Evolutionary conservation across 176 grass and related monocot species (phyloP), one percentile per base, ranked within the genome.

Genomic region (Eleusine coracana): DNA sequence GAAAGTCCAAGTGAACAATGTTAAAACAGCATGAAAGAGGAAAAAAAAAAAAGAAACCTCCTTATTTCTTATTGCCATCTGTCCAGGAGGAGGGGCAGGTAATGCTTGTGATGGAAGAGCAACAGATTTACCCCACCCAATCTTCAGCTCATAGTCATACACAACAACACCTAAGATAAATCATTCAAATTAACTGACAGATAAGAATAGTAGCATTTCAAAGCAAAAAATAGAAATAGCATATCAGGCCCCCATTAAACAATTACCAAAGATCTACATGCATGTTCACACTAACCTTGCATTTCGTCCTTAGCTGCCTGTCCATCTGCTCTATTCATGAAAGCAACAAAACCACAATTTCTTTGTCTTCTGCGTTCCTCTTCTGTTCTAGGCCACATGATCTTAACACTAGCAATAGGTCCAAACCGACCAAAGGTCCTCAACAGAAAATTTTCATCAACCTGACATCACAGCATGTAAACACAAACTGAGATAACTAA

Each of bases 341-440:
- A 99, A 68, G 96, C 96, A 93, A 99, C 96, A 84, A 99, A 99
- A 36, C 96, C 96, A 77, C 96, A 99, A 79, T 99, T 99, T 76
- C 96, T 90, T 85, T 99, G 92, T 83, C 96, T 91, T 84, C 87
- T 96, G 39, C 87, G 81, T 82, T 99, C 96, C 83, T 99, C 96
- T 87, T 99, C 96, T 60, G 96, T 99, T 77, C 96, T 87, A 82
- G 96, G 96, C 96, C 96, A 99, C 96, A 96, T 99, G 75, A 99
- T 99, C 80, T 99, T 99, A 75, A 99, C 93, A 83, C 96, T 99
- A 71, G 96, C 96, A 84, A 99, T 96, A 61, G 96, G 96, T 79
- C 96, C 96, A 88, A 99, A 99, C 76, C 96, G 86, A 67, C 96
- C 96, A 87, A 99, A 99, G 21, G 96, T 99, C 66, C 96, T 93